Conservation (phyloP, 176 grass and related monocot genomes). For the Musa beccarii region DNA sequence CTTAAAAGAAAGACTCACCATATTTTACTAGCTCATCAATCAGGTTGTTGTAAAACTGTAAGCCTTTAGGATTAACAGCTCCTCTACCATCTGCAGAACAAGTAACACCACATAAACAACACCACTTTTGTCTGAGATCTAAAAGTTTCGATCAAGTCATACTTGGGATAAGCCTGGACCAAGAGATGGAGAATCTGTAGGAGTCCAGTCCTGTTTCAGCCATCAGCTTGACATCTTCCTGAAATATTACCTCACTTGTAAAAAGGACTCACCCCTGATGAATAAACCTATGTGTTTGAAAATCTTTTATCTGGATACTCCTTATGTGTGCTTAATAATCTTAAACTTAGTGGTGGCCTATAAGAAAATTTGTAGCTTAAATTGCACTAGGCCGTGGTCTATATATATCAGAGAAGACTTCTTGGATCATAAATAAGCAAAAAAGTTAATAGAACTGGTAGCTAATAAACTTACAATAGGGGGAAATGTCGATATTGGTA, state of each 20-base stretch:
- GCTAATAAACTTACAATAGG: too few species aligned
- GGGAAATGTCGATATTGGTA: too few species aligned
- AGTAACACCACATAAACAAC: background rate
- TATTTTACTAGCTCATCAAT: conserved; percentile 59
- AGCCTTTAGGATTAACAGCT: conserved; percentile 52
- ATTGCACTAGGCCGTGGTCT: too few species aligned
- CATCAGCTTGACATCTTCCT: conserved; percentile 75
- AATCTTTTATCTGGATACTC: too few species aligned
- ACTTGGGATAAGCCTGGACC: conserved; percentile 81
- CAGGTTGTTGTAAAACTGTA: conserved; percentile 70
- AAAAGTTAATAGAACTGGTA: too few species aligned
- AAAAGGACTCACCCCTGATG: background rate
- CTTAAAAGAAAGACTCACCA: conserved; percentile 13
- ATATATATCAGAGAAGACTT: too few species aligned
- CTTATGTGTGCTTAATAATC: too few species aligned
- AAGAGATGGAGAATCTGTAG: conserved; percentile 83
- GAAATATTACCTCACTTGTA: conserved; percentile 3
- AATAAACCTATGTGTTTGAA: too few species aligned
- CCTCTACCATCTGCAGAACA: conserved; percentile 52
- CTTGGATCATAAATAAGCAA: too few species aligned
- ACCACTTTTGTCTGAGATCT: too few species aligned
- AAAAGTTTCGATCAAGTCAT: conserved; percentile 5
- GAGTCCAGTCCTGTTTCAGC: conserved; percentile 54
- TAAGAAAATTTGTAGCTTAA: too few species aligned
- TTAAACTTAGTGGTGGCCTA: too few species aligned